Base-by-base conservation (phyloP, 331 rosid species). In the Telfairia occidentalis region DNA sequence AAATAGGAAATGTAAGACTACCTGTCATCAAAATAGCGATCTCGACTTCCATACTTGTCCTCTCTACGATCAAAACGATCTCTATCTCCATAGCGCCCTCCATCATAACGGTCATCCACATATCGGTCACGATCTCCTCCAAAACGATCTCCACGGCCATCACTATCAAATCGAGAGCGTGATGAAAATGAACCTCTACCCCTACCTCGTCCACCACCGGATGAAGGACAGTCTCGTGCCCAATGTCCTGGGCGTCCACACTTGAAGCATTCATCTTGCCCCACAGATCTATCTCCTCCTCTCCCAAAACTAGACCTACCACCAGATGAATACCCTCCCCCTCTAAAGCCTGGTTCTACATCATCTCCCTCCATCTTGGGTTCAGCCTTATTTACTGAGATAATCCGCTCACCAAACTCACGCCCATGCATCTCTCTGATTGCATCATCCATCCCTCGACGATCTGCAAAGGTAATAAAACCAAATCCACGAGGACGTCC, bases 161-260 rank as follows among this genome's bases (percentile, higher is more conserved):
- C 84, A 84, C 85, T 85, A 74, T 86, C 96, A 77, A 87, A 88
- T 86, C 91, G 88, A 73, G 98, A 90, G 55, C 93, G 92, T 0
- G 96, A 89, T 61, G 98, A 78, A 81, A 90, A 89, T 76, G 97
- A 86, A 52, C 89, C 83, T 43, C 90, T 87, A 59, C 88, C 89
- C 12, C 93, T 74, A 26, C 75, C 75, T 46, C 59, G 75, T 16
- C n/a, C 59, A 18, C 75, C 59, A 79, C 95, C 88, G 0, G 84
- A 83, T 71, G 82, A 84, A 73, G 97, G 92, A 70, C 97, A 95
- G 73, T 95, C 99, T 74, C 97, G 86, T 34, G 97, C 99, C 99
- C 97, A 95, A 45, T 95, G 99, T 55, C 99, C 99, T 24, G 97
- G 85, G 69, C 97, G 96, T 42, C 98, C 97, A 80, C 97, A 95